Percentiles rank a stretch among this genome's conserved stretches.
Evolutionary conservation across 2,329 filamentous ascomycete species (phyloP).

Genomic region (Aspergillus aculeatus): DNA sequence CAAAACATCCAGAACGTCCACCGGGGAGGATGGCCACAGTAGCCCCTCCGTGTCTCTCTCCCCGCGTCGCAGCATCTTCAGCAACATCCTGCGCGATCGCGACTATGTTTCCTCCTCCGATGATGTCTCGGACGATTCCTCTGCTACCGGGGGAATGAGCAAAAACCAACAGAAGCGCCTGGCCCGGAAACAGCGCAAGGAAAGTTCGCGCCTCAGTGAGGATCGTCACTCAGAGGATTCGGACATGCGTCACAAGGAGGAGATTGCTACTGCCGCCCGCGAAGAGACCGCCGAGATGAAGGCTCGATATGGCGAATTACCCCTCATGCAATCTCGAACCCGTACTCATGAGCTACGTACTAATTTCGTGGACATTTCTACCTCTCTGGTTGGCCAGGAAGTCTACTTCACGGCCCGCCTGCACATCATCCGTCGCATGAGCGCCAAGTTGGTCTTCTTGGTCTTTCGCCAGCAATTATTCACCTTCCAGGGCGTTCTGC

Average conservation of each 20-base stretch:
- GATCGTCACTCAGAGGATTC: constrained; percentile 43
- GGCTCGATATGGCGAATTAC: constrained; percentile 57
- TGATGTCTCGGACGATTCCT: constrained; percentile 41
- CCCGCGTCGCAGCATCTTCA: constrained; percentile 42
- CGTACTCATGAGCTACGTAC: constrained; percentile 49
- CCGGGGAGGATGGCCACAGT: constrained; percentile 24
- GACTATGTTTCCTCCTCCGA: constrained; percentile 46
- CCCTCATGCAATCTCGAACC: constrained; percentile 58
- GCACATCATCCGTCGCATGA: constrained; percentile 78
- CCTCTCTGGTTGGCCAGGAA: constrained; percentile 56
- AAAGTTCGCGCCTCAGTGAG: constrained; percentile 43
- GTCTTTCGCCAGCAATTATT: constrained; percentile 80
- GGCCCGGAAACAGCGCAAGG: constrained; percentile 41
- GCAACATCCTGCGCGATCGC: constrained; percentile 41
- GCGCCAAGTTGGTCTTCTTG: constrained; percentile 78
- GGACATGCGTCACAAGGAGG: constrained; percentile 42
- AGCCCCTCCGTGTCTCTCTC: constrained; percentile 26
- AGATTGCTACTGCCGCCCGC: constrained; percentile 46
- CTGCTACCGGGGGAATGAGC: constrained; percentile 35
- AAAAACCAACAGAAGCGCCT: constrained; percentile 49
- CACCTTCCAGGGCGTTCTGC: constrained; percentile 81
- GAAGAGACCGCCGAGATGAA: constrained; percentile 60
- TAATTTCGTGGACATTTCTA: constrained; percentile 53
- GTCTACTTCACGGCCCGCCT: constrained; percentile 70
- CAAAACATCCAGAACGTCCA: constrained; percentile 20